Base-by-base conservation (phyloP, 2,329 filamentous ascomycete genomes). In the Cladosporium sp. region DNA sequence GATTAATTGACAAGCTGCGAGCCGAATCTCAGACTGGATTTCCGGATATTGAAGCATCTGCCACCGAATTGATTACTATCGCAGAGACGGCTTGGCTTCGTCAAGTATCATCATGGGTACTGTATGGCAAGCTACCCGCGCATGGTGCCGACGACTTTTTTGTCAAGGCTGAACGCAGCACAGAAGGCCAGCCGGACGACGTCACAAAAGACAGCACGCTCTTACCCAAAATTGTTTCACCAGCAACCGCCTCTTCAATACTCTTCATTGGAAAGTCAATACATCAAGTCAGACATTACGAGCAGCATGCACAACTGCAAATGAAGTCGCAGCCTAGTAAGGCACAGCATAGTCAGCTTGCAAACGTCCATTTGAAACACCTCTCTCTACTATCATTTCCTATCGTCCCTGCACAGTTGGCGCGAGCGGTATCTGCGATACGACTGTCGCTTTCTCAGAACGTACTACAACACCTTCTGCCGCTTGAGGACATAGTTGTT, bases 31-130 rank as follows among this genome's bases (percentile, higher is more conserved):
- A 89, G 67, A 97, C 92, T 6, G 93, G 93, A 11, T 97, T 95
- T 68, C 76, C 82, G 7, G 90, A 96, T 63, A 83, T 98, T 52
- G 89, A 92, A 65, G 81, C 83, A 54, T 84, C 87, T 37, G 86
- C 89, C 0, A 72, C 83, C 57, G 82, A 85, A 54, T 73, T 97
- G 34, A 79, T 89, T n/a, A 80, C 76, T 11, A 76, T 89, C 18
- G 91, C 90, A 0, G 92, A 98, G 72, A 86, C 82, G 31, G 87
- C 91, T 8, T 98, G 93, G 93, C 74, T 97, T 64, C 87, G 89
- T 68, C 90, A 95, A 65, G 78, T 95, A 9, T 87, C 89, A 3
- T 87, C 87, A 22, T 98, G 92, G 92, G 78, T 97, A 8, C 72
- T 97, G 11, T 95, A 95, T 67, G 93, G 93, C 4, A 83, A 86